A percentile compares a stretch with the other conserved stretches of the same genome.
Conservation (phyloP, 805 yeast species). For the Nakazawaea ambrosiae region DNA sequence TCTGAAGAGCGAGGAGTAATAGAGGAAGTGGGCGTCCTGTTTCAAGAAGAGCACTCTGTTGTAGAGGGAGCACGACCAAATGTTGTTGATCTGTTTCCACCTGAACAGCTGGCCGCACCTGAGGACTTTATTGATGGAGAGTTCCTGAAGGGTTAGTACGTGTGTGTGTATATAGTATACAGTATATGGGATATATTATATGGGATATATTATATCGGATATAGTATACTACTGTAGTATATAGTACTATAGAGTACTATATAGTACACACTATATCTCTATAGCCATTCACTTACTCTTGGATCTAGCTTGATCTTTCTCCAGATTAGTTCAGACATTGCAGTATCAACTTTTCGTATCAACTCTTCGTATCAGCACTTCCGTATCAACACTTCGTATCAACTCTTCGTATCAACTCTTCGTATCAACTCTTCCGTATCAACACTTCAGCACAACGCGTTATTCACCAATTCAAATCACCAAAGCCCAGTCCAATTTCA, state of each 20-base stretch:
- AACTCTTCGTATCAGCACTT: too few species aligned
- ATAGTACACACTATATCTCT: background rate
- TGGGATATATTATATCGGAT: too few species aligned
- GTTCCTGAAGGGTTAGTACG: slow-evolving; percentile 29
- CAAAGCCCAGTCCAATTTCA: too few species aligned
- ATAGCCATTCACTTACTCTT: slow-evolving; percentile 14
- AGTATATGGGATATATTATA: too few species aligned
- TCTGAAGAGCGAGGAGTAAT: slow-evolving; percentile 41
- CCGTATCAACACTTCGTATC: too few species aligned
- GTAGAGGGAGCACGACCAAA: slow-evolving; percentile 60
- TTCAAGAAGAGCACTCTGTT: slow-evolving; percentile 57
- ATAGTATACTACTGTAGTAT: too few species aligned
- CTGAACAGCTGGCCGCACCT: slow-evolving; percentile 83
- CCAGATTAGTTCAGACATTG: slow-evolving; percentile 19
- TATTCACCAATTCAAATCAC: too few species aligned
- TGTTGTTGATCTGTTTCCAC: slow-evolving; percentile 59
- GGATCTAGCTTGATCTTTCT: slow-evolving; percentile 18
- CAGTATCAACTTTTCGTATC: too few species aligned
- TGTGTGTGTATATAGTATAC: too few species aligned
- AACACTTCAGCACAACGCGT: too few species aligned
- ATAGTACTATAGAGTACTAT: background rate
- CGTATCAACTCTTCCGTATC: too few species aligned
- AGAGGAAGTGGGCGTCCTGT: slow-evolving; percentile 46
- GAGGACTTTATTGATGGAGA: slow-evolving; percentile 56
- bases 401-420: too few species aligned